Conservation (phyloP, 495 filamentous ascomycete genomes). For the Penicillium pulvis region DNA sequence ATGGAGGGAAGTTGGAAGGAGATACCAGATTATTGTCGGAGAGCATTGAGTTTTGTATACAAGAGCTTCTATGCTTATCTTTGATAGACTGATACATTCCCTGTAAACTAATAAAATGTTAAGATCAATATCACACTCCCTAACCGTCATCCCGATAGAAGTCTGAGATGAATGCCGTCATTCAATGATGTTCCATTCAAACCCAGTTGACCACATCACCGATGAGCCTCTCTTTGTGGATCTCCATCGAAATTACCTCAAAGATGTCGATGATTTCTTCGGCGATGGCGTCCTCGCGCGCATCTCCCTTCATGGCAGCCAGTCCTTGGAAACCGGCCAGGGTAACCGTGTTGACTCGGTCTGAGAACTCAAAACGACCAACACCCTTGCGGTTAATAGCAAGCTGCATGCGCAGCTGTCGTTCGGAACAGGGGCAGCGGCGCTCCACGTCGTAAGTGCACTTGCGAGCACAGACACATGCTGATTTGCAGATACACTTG, state of each 20-base stretch:
- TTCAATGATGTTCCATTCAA: not conserved
- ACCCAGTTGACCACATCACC: not conserved
- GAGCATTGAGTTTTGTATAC: no score
- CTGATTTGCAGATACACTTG: slow-evolving; percentile 39
- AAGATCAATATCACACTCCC: no score
- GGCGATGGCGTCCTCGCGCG: slow-evolving; percentile 20
- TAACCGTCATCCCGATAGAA: not conserved
- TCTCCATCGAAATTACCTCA: slow-evolving; percentile 26
- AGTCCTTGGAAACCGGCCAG: slow-evolving; percentile 35
- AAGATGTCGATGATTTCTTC: slow-evolving; percentile 26
- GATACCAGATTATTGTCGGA: no score
- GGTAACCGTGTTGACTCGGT: slow-evolving; percentile 29
- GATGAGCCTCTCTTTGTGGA: slow-evolving; percentile 30
- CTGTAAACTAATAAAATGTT: not conserved
- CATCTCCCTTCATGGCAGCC: slow-evolving; percentile 19
- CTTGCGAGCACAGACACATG: slow-evolving; percentile 34
- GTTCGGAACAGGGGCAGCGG: slow-evolving; percentile 39
- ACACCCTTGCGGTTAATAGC: slow-evolving; percentile 19
- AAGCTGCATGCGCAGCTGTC: slow-evolving; percentile 36
- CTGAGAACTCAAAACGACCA: slow-evolving; percentile 20
- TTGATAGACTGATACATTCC: not conserved
- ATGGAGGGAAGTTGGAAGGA: no score
- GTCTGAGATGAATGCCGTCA: not conserved
- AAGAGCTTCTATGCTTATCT: not conserved
- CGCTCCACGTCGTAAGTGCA: slow-evolving; percentile 35